A percentile compares a stretch with the other conserved stretches of the same genome.
These are phyloP conservation scores for Fusarium agapanthi DNA, from an alignment of 2,329 filamentous ascomycete genomes.

Conservation along the genomic window DNA sequence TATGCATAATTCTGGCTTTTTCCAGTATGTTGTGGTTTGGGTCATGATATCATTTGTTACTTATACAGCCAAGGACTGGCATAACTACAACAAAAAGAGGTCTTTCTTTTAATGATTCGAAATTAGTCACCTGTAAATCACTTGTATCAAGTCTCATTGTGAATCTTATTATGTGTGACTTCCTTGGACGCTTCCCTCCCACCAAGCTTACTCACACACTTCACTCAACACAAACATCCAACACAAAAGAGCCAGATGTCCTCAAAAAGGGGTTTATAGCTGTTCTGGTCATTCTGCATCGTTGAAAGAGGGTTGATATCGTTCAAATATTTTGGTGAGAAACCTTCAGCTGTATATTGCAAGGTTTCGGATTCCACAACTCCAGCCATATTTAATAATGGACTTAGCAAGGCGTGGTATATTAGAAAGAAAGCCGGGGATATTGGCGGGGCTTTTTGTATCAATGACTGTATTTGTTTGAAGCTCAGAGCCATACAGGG, in stretches of 20 bases:
- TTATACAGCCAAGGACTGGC: slow-evolving; percentile 8
- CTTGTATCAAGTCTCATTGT: neutral
- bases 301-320: neutral
- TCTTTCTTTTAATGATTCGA: neutral
- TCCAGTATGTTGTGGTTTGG: slow-evolving; percentile 2
- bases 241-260: neutral
- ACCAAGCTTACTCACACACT: neutral
- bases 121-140: neutral
- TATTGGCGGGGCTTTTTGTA: neutral
- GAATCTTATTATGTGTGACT: neutral
- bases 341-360: neutral
- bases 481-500: neutral
- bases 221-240: neutral
- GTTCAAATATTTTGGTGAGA: neutral
- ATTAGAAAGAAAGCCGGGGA: neutral
- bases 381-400: neutral
- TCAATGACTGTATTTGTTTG: neutral
- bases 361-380: no score
- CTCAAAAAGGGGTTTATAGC: no score
- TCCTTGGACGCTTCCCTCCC: neutral
- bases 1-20: slow-evolving; percentile 10
- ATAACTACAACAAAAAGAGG: slow-evolving; percentile 13
- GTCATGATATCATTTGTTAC: slow-evolving; percentile 30
- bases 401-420: neutral
- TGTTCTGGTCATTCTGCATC: neutral